Base-by-base conservation (phyloP, 2,329 filamentous ascomycete species). In the Lachnellula willkommii region DNA sequence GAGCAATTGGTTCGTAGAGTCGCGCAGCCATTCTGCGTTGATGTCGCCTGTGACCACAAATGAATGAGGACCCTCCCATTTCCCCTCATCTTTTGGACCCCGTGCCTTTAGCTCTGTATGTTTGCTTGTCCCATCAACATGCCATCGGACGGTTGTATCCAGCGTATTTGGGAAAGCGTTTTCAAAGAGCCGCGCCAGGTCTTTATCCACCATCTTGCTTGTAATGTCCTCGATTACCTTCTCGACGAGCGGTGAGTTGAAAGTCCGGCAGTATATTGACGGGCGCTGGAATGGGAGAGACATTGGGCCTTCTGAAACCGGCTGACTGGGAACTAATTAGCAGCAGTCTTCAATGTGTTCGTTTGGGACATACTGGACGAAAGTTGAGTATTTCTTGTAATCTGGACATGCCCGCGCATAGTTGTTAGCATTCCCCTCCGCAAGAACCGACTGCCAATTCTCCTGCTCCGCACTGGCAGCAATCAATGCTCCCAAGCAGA, bases 41-140 rank as follows among this genome's bases (percentile, higher is more conserved):
- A 96, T 96, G 65, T 96, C 90, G 50, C 90, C 90, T 0, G 90
- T 96, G 50, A 95, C 95, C 62, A 97, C 87, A 70, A 97, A 97
- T 11, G 88, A 92, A 67, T 97, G 93, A 0, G 89, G 78, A 0
- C 92, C 92, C 63, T 88, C 78, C 92, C 92, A 96, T 61, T 82
- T 80, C 15, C 79, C 81, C 5, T 82, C 78, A 50, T 84, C 79
- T 54, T 69, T 70, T 49, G 66, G 68, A 50, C 70, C 59, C 61
- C 69, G 66, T 28, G 69, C 46, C 71, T 75, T 63, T 71, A 76
- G 58, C 70, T 73, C 63, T 66, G 60, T 66, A 56, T 69, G 65
- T 51, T 75, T 71, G 60, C 45, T 52, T 20, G 71, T 73, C 3
- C 78, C 79, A 61, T 86, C 80, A 8, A 80, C 76, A 69, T 89